Evolutionary conservation across 2,329 filamentous ascomycete genomes (phyloP), one percentile per base, ranked within the genome.

Genomic region (Conoideocrella luteorostrata): DNA sequence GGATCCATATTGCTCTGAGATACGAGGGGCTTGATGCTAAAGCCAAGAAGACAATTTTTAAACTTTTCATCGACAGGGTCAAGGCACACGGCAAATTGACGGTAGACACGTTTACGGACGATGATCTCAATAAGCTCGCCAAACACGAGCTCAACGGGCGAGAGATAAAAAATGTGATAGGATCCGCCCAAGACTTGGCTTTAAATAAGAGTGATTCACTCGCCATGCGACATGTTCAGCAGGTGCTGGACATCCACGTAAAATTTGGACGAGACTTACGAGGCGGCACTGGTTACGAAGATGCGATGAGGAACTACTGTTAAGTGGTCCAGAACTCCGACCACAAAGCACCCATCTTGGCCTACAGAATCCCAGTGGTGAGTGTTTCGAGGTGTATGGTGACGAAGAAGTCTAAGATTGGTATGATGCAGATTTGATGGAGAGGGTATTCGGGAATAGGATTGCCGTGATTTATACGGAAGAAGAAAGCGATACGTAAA

Each of bases 131-230:
- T 38, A 62, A 67, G 32, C 68, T 95, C 17, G 78, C 84, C 1
- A 75, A 81, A 41, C 78, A 84, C 56, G 80, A 82, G 29, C 71
- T 78, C 46, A 78, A 78, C 47, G 75, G 75, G 10, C 68, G 74
- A 15, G 71, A 90, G 77, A 95, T 94, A 72, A 94, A 95, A 70
- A 95, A 95, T 60, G 83, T 84, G 10, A 82, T 95, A 39, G 79
- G 85, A 44, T 90, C 86, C 1, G 87, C 87, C 2, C 88, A 94
- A 63, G 85, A 86, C 0, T 72, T 95, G 13, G 88, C 89, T 2
- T 75, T 91, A 35, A 85, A 87, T 50, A 86, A 89, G 61, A 71
- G 77, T 21, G 77, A 82, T 47, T 69, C 77, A 4, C 74, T 95
- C 24, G 77, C 78, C 43, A 89, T 95, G 84, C 73, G 73, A 39